Evolutionary conservation across 1,139 yeast genomes (phyloP), one percentile per base, ranked within the genome.

Genomic region (Taphrina wiesneri): DNA sequence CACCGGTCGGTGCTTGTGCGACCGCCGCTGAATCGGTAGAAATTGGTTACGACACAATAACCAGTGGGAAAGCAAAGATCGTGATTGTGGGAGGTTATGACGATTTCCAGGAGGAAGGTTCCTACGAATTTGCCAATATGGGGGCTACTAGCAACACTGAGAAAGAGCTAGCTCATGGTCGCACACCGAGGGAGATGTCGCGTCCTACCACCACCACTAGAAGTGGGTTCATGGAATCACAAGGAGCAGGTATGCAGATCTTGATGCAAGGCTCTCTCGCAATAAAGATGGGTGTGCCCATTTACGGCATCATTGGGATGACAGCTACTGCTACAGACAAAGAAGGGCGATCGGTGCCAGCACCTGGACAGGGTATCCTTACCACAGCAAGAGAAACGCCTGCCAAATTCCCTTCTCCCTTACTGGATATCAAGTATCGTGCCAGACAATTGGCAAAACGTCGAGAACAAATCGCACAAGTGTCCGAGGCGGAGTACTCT

Each of bases 1-100:
- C 99, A 34, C 98, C 99, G 67, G 99, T 93, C 68, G 99, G 97
- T 81, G 99, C 99, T 59, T 93, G 99, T 83, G 99, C 99, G 63
- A 93, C 99, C 72, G 95, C 99, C 68, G 88, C 95, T 70, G 99
- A 93, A 82, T 93, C 99, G 70, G 90, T 95, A 72, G 99, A 93
- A 77, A 84, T 85, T 74, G 99, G 98, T 85, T 85, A 88, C 73
- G 99, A 93, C 80, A 89, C 97, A 65, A 91, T 93, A 74, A 79
- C 88, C 74, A 80, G 90, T 65, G 97, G 97, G 72, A 91, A 92
- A 80, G 99, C 99, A 68, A 91, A 90, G 85, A 85, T 93, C 74
- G 91, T 93, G 78, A 83, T 93, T 75, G 97, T 92, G 74, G 99
- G 99, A 84, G 99, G 99, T 80, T 91, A 90, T 77, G 99, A 93